These are phyloP conservation scores for Pseudomassariella vexata DNA, from an alignment of 2,329 filamentous ascomycete species.

Conservation along the genomic window DNA sequence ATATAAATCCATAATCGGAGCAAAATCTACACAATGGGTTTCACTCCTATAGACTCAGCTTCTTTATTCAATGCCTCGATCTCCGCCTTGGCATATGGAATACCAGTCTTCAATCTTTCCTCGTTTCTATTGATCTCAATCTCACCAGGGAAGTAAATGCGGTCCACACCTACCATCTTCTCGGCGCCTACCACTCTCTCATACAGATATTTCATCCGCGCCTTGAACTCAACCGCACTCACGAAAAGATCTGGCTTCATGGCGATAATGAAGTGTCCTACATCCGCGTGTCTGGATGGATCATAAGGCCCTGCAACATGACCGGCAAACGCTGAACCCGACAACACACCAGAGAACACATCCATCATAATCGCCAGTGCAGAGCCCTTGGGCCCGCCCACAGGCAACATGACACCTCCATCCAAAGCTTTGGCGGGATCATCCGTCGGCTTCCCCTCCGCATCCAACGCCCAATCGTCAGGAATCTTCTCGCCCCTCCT, in stretches of 20 bases:
- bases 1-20: too few relatives aligned
- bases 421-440: slow-evolving; percentile 65
- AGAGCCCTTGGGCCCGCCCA: slow-evolving; percentile 80
- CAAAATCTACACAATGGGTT: slow-evolving; percentile 14
- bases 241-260: slow-evolving; percentile 74
- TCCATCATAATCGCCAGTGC: slow-evolving; percentile 82
- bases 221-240: slow-evolving; percentile 61
- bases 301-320: slow-evolving; percentile 75
- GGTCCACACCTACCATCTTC: slow-evolving; percentile 48
- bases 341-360: slow-evolving; percentile 75
- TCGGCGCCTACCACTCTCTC: slow-evolving; percentile 47
- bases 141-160: slow-evolving; percentile 58
- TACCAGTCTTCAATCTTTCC: slow-evolving; percentile 47
- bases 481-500: slow-evolving; percentile 66
- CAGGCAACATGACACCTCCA: slow-evolving; percentile 75
- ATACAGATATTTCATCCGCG: slow-evolving; percentile 52
- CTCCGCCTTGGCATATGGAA: slow-evolving; percentile 52
- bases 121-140: slow-evolving; percentile 51
- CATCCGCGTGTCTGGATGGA: slow-evolving; percentile 59
- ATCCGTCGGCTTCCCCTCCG: slow-evolving; percentile 61
- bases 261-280: slow-evolving; percentile 68
- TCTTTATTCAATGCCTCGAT: slow-evolving; percentile 51
- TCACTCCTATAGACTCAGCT: slow-evolving; percentile 37
- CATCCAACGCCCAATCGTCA: slow-evolving; percentile 68
- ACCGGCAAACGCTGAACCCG: slow-evolving; percentile 67